phyloP scores from a whole-genome alignment of 1,139 yeast species.

The Petasospora fabianii region DNA sequence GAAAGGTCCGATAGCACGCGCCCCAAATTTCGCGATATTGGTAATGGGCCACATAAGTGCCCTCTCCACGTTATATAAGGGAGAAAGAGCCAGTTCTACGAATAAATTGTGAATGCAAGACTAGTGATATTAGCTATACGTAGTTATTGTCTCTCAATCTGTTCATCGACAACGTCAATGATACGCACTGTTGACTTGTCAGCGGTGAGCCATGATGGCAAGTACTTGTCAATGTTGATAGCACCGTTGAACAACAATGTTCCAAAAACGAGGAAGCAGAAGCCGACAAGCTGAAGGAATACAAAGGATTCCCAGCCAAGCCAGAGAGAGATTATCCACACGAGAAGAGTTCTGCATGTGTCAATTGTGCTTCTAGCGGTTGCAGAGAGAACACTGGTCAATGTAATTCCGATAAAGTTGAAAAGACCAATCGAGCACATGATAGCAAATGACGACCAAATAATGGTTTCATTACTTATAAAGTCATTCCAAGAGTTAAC shows the following conservation, averaged over 20 bases:
- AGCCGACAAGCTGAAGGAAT: constrained; percentile 61
- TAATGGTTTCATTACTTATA: constrained; percentile 38
- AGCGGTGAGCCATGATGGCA: constrained; percentile 44
- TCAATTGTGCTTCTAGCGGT: constrained; percentile 80
- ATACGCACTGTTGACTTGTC: constrained; percentile 25
- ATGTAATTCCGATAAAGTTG: constrained; percentile 70
- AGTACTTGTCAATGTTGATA: constrained; percentile 46
- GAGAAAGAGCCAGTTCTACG: too few relatives aligned
- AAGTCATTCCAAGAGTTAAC: constrained; percentile 49
- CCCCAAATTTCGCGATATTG: not conserved
- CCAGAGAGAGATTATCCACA: constrained; percentile 71
- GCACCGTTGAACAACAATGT: constrained; percentile 75
- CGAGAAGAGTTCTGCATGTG: constrained; percentile 70
- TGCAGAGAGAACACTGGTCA: constrained; percentile 66
- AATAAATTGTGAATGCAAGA: too few relatives aligned
- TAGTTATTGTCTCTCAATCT: constrained; percentile 31
- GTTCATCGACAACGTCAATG: constrained; percentile 39
- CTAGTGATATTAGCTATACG: too few relatives aligned
- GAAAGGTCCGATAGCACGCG: constrained; percentile 4
- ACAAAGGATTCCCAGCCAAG: constrained; percentile 78
- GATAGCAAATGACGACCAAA: constrained; percentile 55
- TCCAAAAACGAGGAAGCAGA: constrained; percentile 62
- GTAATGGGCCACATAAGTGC: too few relatives aligned
- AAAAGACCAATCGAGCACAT: constrained; percentile 72
- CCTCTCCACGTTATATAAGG: too few relatives aligned